Evolutionary conservation across 441 rosid genomes (phyloP).

Genomic region (Arabidopsis hybrid): DNA sequence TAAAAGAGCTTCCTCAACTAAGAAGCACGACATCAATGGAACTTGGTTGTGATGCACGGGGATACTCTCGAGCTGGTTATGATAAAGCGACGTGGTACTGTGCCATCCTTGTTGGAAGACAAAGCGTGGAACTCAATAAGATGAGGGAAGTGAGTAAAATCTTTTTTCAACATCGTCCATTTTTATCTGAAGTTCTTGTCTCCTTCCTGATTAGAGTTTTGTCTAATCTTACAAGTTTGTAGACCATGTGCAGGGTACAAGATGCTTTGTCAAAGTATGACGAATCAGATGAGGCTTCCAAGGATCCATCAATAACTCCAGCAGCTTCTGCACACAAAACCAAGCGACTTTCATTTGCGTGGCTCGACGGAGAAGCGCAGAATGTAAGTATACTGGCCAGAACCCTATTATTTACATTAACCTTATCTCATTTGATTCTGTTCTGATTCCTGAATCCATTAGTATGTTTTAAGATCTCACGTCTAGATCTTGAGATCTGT

Average conservation of each 20-base stretch:
- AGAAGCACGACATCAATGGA: conserved; percentile 86
- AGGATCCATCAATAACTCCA: conserved; percentile 52
- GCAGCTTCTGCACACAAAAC: conserved; percentile 61
- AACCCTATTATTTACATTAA: neutral
- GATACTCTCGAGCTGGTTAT: conserved; percentile 90
- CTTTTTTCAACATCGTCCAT: conserved; percentile 6
- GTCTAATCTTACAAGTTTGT: conserved; percentile 51
- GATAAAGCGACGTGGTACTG: conserved; percentile 87
- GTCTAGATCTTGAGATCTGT: neutral
- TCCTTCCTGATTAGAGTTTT: conserved; percentile 40
- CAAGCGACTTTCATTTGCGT: conserved; percentile 80
- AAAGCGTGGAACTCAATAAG: conserved; percentile 78
- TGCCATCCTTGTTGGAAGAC: conserved; percentile 91
- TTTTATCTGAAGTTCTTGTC: conserved; percentile 2
- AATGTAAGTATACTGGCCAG: conserved; percentile 56
- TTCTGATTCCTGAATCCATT: conserved; percentile 21
- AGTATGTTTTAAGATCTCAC: conserved; percentile 1
- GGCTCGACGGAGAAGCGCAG: conserved; percentile 98
- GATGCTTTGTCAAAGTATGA: conserved; percentile 56
- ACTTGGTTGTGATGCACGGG: conserved; percentile 95
- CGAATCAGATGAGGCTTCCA: conserved; percentile 49
- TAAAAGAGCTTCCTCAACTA: conserved; percentile 86
- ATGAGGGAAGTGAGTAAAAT: conserved; percentile 85
- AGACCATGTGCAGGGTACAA: conserved; percentile 94
- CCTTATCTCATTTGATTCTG: conserved; percentile 13